A percentile compares a stretch with the other conserved stretches of the same genome.
Conservation (phyloP, 176 grass and related monocot genomes). For the Cocos nucifera region DNA sequence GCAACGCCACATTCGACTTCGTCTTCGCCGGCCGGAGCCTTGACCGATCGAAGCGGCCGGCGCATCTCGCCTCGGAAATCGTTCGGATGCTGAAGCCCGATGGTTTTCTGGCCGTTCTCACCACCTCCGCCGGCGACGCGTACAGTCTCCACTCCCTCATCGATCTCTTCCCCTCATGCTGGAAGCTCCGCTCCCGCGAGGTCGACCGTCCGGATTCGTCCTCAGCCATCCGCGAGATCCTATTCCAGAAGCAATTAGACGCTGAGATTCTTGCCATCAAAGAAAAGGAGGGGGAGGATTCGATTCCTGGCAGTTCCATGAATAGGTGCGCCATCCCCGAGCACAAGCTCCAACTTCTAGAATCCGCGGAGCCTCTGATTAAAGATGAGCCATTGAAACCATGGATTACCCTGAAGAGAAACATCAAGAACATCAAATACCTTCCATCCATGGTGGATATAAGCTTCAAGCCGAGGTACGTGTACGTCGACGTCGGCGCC, state of each 20-base stretch:
- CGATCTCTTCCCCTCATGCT: slow-evolving; percentile 33
- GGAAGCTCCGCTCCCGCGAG: slow-evolving; percentile 31
- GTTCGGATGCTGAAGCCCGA: slow-evolving; percentile 32
- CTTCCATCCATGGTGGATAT: slow-evolving; percentile 46
- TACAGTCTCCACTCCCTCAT: slow-evolving; percentile 49
- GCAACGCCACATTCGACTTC: slow-evolving; percentile 36
- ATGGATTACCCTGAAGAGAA: slow-evolving; percentile 59
- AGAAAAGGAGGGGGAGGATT: slow-evolving; percentile 12
- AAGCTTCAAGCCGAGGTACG: slow-evolving; percentile 52
- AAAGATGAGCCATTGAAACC: slow-evolving; percentile 50
- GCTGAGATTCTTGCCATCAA: slow-evolving; percentile 11
- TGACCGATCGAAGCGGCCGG: slow-evolving; percentile 25
- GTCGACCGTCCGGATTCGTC: slow-evolving; percentile 18
- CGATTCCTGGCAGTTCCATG: slow-evolving; percentile 14
- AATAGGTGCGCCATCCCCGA: slow-evolving; percentile 27
- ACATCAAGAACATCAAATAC: slow-evolving; percentile 56
- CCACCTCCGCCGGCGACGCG: slow-evolving; percentile 31
- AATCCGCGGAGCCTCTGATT: slow-evolving; percentile 49
- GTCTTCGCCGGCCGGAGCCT: slow-evolving; percentile 38
- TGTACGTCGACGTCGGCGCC: slow-evolving; percentile 63
- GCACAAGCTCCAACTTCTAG: slow-evolving; percentile 36
- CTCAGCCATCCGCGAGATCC: slow-evolving; percentile 29
- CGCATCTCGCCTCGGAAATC: slow-evolving; percentile 46
- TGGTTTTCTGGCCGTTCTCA: slow-evolving; percentile 45
- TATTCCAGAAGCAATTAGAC: slow-evolving; percentile 42